phyloP scores from a whole-genome alignment of 139 green algal genomes.

The Volvox reticuliferus region DNA sequence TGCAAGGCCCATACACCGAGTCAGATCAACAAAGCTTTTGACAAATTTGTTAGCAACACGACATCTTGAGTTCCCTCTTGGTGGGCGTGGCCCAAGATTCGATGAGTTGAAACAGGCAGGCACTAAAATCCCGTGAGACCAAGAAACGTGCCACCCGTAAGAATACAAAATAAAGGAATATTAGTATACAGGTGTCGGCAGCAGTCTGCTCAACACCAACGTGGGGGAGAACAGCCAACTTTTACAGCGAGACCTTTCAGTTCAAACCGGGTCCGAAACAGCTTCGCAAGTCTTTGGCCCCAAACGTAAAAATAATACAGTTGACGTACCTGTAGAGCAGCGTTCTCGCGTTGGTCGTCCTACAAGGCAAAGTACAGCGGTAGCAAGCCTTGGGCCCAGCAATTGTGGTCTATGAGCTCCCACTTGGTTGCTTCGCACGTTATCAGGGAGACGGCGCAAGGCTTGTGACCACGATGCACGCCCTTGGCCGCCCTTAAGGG shows the following conservation, averaged over 20 bases:
- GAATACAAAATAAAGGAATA: neutral
- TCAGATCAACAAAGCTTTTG: neutral
- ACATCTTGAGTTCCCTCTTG: neutral
- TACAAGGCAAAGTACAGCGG: neutral
- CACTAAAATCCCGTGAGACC: neutral
- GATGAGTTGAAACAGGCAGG: neutral
- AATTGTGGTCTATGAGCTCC: neutral
- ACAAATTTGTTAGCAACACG: neutral
- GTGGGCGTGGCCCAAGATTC: neutral
- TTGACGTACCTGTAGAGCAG: neutral
- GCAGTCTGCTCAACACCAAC: neutral
- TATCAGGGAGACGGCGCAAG: neutral
- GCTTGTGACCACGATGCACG: neutral
- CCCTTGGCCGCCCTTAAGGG: neutral
- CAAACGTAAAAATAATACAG: neutral
- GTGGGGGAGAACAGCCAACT: neutral
- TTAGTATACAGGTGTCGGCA: neutral
- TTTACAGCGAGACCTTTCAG: neutral
- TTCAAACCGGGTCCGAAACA: neutral
- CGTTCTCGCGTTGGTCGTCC: neutral
- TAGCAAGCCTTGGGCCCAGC: neutral
- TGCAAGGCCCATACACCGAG: neutral
- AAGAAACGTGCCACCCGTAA: neutral
- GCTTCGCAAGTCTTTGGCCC: too few species aligned
- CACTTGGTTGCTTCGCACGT: neutral